Conservation (phyloP, 2,329 filamentous ascomycete genomes). For the Colletotrichum cordylinicola region DNA sequence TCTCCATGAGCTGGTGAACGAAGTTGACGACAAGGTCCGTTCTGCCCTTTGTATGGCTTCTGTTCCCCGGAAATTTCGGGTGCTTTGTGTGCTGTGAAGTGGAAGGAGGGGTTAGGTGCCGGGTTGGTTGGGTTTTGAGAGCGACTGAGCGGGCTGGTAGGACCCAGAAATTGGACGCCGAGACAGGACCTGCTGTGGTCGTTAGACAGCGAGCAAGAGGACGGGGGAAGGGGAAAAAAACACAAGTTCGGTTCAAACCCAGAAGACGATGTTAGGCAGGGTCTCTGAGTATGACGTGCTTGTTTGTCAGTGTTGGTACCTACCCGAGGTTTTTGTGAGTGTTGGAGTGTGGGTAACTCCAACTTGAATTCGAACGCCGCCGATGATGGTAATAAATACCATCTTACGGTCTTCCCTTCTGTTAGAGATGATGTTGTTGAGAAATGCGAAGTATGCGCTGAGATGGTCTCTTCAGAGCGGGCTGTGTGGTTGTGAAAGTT, state of each 20-base stretch:
- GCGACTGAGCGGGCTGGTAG: neutral
- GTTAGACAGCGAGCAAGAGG: neutral
- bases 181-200: neutral
- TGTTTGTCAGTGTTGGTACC: neutral
- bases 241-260: neutral
- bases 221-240: neutral
- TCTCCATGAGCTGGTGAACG: neutral
- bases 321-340: neutral
- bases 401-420: neutral
- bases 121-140: neutral
- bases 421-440: neutral
- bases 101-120: neutral
- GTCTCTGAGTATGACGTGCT: neutral
- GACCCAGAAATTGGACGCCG: neutral
- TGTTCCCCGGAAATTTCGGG: neutral
- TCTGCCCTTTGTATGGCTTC: neutral
- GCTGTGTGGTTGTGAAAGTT: neutral
- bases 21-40: neutral
- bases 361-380: neutral
- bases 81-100: neutral
- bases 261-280: neutral
- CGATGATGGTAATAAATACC: neutral
- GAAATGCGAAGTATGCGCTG: neutral
- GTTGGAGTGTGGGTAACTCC: neutral
- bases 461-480: neutral